Base-by-base conservation (phyloP, 805 yeast genomes). In the Wickerhamomyces ciferrii region DNA sequence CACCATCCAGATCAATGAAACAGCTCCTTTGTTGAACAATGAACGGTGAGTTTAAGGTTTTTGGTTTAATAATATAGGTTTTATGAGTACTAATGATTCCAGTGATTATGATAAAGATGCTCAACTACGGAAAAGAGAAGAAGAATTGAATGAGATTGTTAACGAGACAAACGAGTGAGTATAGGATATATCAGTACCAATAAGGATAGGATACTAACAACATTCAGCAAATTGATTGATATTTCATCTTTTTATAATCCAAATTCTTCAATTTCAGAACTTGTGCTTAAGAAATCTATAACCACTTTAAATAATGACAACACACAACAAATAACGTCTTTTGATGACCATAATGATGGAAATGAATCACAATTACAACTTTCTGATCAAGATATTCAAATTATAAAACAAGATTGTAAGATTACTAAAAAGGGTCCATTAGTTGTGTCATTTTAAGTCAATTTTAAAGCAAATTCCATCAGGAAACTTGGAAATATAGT, bases 131-230 rank as follows among this genome's bases (percentile, higher is more conserved):
- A 48, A 66, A 45, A 60, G 81, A 50, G 78, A 75, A 49, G 71
- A 68, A 41, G 79, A 75, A 50, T 60, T 75, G 39, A 70, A 70
- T 46, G 56, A 59, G 23, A 74, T 75, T 15, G 81, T 75, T 41
- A 70, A 70, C 50, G 78, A 74, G 27, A 59, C 65, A 4, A 60
- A 54, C 37, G 63, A 60, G 50, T 48, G 34, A 43, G 50, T 47
- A 25, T 34, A 27, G 25, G 8, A 23, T 23, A 23, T 20, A 18
- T 29, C 7, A 29, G 34, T 6, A 29, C 15, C 7, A 7, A n/a
- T 32, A n/a, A 15, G 8, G 14, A 11, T 23, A 21, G 4, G 4
- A 5, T 36, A 34, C 42, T 35, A 43, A 35, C 47, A 24, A 10
- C 36, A 5, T 27, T 15, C 17, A 43, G 49, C 47, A 51, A 53